phyloP scores from a whole-genome alignment of 2,329 filamentous ascomycete genomes.

The Stagonosporopsis vannaccii region DNA sequence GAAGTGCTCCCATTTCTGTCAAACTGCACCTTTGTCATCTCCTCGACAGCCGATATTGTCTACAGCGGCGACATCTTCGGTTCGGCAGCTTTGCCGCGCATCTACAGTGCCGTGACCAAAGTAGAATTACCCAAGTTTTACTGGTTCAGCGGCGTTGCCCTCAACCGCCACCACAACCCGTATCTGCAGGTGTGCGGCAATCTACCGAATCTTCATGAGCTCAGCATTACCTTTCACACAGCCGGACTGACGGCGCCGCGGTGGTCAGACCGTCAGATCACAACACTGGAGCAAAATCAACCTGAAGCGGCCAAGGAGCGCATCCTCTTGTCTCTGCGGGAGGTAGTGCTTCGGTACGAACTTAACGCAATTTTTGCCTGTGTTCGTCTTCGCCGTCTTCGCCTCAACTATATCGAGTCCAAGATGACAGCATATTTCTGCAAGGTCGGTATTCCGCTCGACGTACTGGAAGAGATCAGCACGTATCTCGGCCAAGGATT shows the following conservation, averaged over 20 bases:
- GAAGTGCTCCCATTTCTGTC: conserved; percentile 23
- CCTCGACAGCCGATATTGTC: conserved; percentile 20
- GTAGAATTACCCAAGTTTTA: conserved; percentile 55
- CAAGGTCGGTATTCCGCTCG: conserved; percentile 46
- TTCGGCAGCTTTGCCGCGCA: conserved; percentile 6
- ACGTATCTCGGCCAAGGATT: conserved; percentile 15
- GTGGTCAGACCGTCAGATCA: conserved; percentile 53
- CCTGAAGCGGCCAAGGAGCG: conserved; percentile 78
- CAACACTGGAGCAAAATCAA: conserved; percentile 79
- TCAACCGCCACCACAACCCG: conserved; percentile 87
- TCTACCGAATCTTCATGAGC: conserved; percentile 80
- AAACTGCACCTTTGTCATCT: conserved; percentile 21
- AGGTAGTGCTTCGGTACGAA: conserved; percentile 83
- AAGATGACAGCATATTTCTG: conserved; percentile 68
- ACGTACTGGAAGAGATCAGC: conserved; percentile 5
- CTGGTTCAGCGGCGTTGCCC: conserved; percentile 70
- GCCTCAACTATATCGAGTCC: conserved; percentile 77
- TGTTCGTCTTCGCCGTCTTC: conserved; percentile 73
- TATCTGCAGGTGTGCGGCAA: conserved; percentile 85
- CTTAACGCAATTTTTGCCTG: conserved; percentile 73
- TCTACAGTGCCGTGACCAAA: conserved; percentile 37
- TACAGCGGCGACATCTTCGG: conserved; percentile 19
- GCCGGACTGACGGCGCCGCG: conserved; percentile 80
- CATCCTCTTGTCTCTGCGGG: conserved; percentile 77
- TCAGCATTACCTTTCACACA: conserved; percentile 81